Conservation (phyloP, 2,329 filamentous ascomycete species). For the Colletotrichum agaves region DNA sequence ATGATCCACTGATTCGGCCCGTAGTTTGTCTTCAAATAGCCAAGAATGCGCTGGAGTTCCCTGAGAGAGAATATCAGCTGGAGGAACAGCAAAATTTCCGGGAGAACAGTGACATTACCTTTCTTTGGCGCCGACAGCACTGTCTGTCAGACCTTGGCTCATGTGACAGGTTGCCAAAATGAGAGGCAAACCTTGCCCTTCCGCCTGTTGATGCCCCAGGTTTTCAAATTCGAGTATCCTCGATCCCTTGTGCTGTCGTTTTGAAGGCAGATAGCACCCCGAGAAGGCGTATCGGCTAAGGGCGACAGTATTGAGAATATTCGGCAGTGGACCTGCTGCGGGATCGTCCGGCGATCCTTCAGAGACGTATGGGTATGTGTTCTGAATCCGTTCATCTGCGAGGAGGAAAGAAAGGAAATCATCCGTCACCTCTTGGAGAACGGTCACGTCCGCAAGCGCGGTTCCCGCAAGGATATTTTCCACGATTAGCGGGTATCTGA, state of each 20-base stretch:
- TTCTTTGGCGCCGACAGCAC: constrained; percentile 66
- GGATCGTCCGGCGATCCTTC: constrained; percentile 65
- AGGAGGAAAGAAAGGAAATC: constrained; percentile 69
- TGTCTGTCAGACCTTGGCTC: constrained; percentile 69
- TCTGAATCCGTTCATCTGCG: constrained; percentile 53
- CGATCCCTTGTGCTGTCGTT: constrained; percentile 65
- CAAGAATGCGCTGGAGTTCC: constrained; percentile 63
- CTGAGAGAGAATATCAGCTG: constrained; percentile 36
- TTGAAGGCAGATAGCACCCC: constrained; percentile 66
- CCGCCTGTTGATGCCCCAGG: constrained; percentile 42
- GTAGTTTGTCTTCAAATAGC: constrained; percentile 56
- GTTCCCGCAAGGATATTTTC: constrained; percentile 54
- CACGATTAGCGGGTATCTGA: constrained; percentile 56
- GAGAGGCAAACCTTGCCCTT: constrained; percentile 49
- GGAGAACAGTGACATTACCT: neutral
- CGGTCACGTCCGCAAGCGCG: constrained; percentile 58
- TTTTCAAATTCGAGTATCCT: constrained; percentile 43
- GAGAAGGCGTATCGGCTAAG: constrained; percentile 65
- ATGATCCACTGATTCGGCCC: constrained; percentile 62
- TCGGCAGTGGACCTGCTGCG: constrained; percentile 66
- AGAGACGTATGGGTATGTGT: constrained; percentile 65
- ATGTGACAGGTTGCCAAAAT: constrained; percentile 70
- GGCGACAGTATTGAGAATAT: constrained; percentile 69
- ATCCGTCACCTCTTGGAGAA: constrained; percentile 74
- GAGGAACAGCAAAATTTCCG: neutral